Evolutionary conservation across 805 yeast species (phyloP).

Genomic region (Komagataella mondaviorum): DNA sequence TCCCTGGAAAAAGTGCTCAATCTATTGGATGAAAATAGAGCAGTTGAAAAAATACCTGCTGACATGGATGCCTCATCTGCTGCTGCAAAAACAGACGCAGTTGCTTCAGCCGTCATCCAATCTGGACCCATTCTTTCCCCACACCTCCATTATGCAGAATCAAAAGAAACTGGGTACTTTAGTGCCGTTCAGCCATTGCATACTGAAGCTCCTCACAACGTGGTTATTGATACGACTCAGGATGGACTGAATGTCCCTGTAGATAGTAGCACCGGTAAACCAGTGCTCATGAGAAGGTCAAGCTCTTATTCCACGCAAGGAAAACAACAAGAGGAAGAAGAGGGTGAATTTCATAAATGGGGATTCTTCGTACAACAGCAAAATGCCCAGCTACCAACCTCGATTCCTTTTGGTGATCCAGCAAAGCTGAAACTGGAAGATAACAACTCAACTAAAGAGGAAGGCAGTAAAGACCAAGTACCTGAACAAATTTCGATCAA

Average conservation of each 20-base stretch:
- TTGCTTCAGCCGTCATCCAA: conserved; percentile 24
- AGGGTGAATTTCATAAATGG: conserved; percentile 84
- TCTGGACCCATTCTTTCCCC: conserved; percentile 42
- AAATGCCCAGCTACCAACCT: conserved; percentile 14
- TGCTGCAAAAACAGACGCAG: background rate
- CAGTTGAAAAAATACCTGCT: conserved; percentile 6
- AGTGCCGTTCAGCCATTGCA: background rate
- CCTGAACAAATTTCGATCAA: conserved; percentile 5
- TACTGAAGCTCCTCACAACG: conserved; percentile 46
- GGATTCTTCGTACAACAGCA: conserved; percentile 70
- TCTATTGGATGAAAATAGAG: conserved; percentile 26
- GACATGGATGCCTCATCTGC: background rate
- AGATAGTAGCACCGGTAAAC: conserved; percentile 60
- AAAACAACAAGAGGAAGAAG: conserved; percentile 74
- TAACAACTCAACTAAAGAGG: background rate
- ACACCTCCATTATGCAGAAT: conserved; percentile 11
- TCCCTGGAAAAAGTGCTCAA: conserved; percentile 38
- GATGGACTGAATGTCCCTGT: conserved; percentile 39
- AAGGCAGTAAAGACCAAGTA: background rate
- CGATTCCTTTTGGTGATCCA: conserved; percentile 5
- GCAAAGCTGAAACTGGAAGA: conserved; percentile 2
- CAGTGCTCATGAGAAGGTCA: conserved; percentile 48
- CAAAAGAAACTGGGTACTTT: conserved; percentile 1
- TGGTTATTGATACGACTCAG: conserved; percentile 51
- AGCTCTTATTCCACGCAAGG: conserved; percentile 59